Conservation (phyloP, 306 rosid genomes). For the Cicer chorassanicum region DNA sequence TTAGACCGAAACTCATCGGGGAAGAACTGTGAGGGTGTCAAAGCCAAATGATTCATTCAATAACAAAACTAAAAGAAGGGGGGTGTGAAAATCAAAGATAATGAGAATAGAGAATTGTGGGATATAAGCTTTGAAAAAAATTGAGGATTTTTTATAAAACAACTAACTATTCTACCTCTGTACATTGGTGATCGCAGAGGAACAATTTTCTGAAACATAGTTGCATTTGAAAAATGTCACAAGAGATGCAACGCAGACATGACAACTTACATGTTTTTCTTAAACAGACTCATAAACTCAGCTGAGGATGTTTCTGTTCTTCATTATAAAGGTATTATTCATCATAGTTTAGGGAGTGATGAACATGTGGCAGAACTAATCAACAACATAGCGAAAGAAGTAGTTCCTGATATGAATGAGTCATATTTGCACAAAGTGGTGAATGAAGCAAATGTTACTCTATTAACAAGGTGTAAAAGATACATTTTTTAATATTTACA, state of each 20-base stretch:
- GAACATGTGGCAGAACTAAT: slow-evolving; percentile 49
- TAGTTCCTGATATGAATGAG: slow-evolving; percentile 35
- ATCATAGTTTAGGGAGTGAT: slow-evolving; percentile 49
- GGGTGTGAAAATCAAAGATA: slow-evolving; percentile 50
- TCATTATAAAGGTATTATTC: slow-evolving; percentile 48
- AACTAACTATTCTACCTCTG: slow-evolving; percentile 46
- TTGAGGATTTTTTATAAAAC: neutral
- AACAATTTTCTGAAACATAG: slow-evolving; percentile 52
- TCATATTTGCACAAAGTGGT: slow-evolving; percentile 50
- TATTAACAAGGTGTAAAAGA: neutral
- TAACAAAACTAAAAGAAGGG: slow-evolving; percentile 45
- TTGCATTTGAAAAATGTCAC: slow-evolving; percentile 59
- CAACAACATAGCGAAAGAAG: slow-evolving; percentile 51
- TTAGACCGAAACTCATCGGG: slow-evolving; percentile 20
- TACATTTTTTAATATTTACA: slow-evolving; percentile 6
- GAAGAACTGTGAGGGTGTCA: slow-evolving; percentile 19
- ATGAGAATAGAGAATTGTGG: neutral
- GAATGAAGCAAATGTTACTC: slow-evolving; percentile 32
- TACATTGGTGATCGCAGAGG: slow-evolving; percentile 52
- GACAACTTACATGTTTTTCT: slow-evolving; percentile 57
- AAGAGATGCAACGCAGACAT: slow-evolving; percentile 48
- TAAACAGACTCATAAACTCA: slow-evolving; percentile 53
- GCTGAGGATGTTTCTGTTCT: slow-evolving; percentile 48
- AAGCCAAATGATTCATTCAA: slow-evolving; percentile 37
- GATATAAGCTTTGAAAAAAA: slow-evolving; percentile 42